These are phyloP conservation scores for Acer campestre DNA, from an alignment of 345 rosid genomes.

Conservation along the genomic window DNA sequence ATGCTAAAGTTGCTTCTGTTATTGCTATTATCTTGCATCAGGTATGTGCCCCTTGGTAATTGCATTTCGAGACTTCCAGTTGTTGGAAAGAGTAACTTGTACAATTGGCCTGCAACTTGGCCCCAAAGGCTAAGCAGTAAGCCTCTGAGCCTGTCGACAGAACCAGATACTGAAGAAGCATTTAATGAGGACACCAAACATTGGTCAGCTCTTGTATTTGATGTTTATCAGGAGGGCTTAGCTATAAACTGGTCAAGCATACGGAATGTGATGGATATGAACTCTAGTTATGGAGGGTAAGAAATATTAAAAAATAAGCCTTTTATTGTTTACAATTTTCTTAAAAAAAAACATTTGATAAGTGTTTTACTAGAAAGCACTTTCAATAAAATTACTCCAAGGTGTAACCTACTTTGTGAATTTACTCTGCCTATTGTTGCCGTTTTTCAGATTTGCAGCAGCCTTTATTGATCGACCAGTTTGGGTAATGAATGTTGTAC, in stretches of 20 bases:
- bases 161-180: slow-evolving; percentile 38
- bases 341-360: no score
- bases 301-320: no score
- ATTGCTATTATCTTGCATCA: slow-evolving; percentile 15
- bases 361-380: not conserved
- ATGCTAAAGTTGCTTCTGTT: slow-evolving; percentile 20
- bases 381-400: no score
- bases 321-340: no score
- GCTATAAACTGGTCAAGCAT: slow-evolving; percentile 68
- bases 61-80: slow-evolving; percentile 75
- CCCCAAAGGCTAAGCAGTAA: slow-evolving; percentile 67
- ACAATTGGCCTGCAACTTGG: slow-evolving; percentile 79
- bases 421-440: not conserved
- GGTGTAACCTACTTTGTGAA: not conserved
- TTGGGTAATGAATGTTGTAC: slow-evolving; percentile 97
- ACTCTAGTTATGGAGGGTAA: slow-evolving; percentile 40
- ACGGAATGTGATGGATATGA: slow-evolving; percentile 92
- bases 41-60: slow-evolving; percentile 70
- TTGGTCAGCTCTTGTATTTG: slow-evolving; percentile 70
- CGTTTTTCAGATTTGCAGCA: slow-evolving; percentile 72
- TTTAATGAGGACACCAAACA: slow-evolving; percentile 62
- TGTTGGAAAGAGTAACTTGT: slow-evolving; percentile 37
- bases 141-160: slow-evolving; percentile 50
- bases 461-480: slow-evolving; percentile 66
- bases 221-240: slow-evolving; percentile 59